Evolutionary conservation across 2,329 filamentous ascomycete species (phyloP), one percentile per base, ranked within the genome.

Genomic region (Colletotrichum sp.): DNA sequence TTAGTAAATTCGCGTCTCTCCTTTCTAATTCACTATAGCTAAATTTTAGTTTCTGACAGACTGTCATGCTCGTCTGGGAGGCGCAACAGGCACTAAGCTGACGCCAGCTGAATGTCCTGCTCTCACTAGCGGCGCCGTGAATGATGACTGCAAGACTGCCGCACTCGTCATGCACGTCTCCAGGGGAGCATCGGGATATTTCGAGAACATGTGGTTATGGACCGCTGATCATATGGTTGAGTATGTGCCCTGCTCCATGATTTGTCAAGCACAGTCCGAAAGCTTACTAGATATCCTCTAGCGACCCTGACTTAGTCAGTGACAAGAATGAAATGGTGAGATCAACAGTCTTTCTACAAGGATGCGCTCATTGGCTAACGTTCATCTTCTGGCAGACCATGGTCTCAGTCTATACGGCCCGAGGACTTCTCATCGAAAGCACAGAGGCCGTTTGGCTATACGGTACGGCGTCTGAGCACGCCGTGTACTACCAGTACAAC

Each of bases 51-150:
- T 44, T 44, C 5, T n/a, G 9, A n/a, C 9, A 44, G 73, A 96
- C 81, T 90, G 91, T 5, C 94, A 96, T 84, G 89, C 94, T 83
- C 92, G 94, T 77, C 89, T 96, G 74, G 94, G 94, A 78, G 94
- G 95, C 21, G 91, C 90, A 24, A 94, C 16, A 1, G 94, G 94
- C 36, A 94, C 93, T 12, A 84, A 92, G 63, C 88, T 96, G 8
- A 91, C 92, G 80, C 89, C 89, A 28, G 87, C 90, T 79, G 90
- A 87, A 21, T 95, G 93, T 72, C 90, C 90, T 6, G 84, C 86
- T 44, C 80, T 85, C 3, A 77, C 49, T 21, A 86, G 83, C 15
- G 85, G 83, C 5, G 87, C 89, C 76, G 90, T 91, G 55, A 77
- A 86, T 3, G 21, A 24, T 2, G 84, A 88, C 6, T 95, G 94